Conservation (phyloP, 441 rosid species). For the Corymbia citriodora region DNA sequence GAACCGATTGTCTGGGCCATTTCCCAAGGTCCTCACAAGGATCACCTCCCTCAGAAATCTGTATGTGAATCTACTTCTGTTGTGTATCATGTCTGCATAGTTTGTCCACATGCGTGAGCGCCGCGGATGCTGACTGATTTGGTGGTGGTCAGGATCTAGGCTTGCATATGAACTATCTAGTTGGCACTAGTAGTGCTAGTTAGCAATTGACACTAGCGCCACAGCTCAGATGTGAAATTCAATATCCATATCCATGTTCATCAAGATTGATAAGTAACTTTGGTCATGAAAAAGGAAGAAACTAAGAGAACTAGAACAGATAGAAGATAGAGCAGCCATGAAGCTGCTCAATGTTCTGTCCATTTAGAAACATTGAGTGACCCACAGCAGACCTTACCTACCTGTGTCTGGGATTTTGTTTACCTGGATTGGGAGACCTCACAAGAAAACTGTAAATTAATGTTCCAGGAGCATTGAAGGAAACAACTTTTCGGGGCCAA, state of each 20-base stretch:
- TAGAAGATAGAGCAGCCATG: not conserved
- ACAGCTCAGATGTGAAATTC: not conserved
- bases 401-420: not conserved
- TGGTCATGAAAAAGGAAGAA: not conserved
- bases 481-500: slow-evolving; percentile 58
- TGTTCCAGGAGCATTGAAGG: slow-evolving; percentile 82
- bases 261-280: not conserved
- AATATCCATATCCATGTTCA: not conserved
- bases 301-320: not conserved
- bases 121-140: not conserved
- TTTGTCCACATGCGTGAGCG: not conserved
- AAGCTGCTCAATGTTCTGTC: not conserved
- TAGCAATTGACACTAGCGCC: too few species aligned
- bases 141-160: not conserved
- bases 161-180: not conserved
- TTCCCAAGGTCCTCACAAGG: slow-evolving; percentile 64
- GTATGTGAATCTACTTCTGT: slow-evolving; percentile 32
- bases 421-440: not conserved
- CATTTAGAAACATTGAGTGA: not conserved
- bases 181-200: not conserved
- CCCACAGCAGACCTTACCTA: not conserved
- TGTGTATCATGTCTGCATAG: not conserved
- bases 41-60: slow-evolving; percentile 57
- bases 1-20: slow-evolving; percentile 73
- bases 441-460: not conserved